A percentile compares a stretch with the other conserved stretches of the same genome.
These are phyloP conservation scores for Sarocladiaceae sp. DNA, from an alignment of 2,329 filamentous ascomycete species.

Conservation along the genomic window DNA sequence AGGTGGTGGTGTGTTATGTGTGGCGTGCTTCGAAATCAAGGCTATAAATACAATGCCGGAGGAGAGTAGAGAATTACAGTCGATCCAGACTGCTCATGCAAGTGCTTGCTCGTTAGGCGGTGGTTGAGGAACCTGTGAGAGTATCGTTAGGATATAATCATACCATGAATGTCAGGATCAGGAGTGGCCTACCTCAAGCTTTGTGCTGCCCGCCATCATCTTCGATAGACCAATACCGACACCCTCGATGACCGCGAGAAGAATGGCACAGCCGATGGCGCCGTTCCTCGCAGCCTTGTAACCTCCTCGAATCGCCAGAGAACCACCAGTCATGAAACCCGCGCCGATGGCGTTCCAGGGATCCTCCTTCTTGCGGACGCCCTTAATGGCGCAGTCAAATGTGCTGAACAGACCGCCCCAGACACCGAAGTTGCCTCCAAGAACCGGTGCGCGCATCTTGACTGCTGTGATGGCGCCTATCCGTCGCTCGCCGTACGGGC, in stretches of 20 bases:
- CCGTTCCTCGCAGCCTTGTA: slow-evolving; percentile 89
- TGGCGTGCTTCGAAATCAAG: slow-evolving; percentile 10
- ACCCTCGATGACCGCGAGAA: slow-evolving; percentile 93
- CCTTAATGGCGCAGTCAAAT: slow-evolving; percentile 96
- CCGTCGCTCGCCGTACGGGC: slow-evolving; percentile 85
- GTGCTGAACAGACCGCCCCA: slow-evolving; percentile 96
- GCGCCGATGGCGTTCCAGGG: slow-evolving; percentile 97
- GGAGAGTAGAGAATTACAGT: slow-evolving; percentile 3
- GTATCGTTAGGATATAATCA: no score
- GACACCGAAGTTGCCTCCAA: slow-evolving; percentile 96
- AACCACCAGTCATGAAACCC: slow-evolving; percentile 92
- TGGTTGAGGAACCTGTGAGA: slow-evolving; percentile 2
- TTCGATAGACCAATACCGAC: slow-evolving; percentile 93
- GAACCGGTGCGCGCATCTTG: slow-evolving; percentile 91
- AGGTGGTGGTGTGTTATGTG: no score
- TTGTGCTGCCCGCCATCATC: slow-evolving; percentile 86
- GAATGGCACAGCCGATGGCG: slow-evolving; percentile 89
- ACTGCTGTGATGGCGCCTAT: slow-evolving; percentile 95
- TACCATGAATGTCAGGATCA: no score
- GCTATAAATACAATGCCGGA: slow-evolving; percentile 10
- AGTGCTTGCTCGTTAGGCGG: slow-evolving; percentile 7
- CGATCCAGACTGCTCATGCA: not conserved
- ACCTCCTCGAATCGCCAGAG: slow-evolving; percentile 85
- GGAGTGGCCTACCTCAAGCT: slow-evolving; percentile 57
- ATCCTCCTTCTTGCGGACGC: slow-evolving; percentile 91